A percentile compares a stretch with the other conserved stretches of the same genome.
Conservation (phyloP, 2,329 filamentous ascomycete species). For the Phyllosticta citriasiana region DNA sequence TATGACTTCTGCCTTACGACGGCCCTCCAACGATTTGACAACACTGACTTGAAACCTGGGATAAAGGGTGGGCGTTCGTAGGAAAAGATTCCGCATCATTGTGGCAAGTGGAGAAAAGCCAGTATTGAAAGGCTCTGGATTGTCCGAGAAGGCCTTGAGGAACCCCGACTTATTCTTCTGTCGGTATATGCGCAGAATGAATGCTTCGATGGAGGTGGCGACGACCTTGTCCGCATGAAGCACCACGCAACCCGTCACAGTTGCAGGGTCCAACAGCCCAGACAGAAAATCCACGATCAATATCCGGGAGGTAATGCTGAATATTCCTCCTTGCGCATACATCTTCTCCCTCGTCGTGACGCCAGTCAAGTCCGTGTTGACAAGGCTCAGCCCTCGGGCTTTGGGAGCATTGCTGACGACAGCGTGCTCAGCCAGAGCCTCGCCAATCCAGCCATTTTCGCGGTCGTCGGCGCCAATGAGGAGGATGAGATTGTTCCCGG, state of each 20-base stretch:
- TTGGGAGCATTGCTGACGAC: conserved; percentile 75
- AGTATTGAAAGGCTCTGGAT: conserved; percentile 77
- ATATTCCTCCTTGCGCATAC: conserved; percentile 80
- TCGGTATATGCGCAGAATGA: conserved; percentile 85
- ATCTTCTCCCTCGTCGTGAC: conserved; percentile 83
- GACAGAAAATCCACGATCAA: conserved; percentile 88
- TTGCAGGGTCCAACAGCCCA: conserved; percentile 68
- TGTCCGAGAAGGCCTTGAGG: conserved; percentile 91
- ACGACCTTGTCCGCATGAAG: conserved; percentile 80
- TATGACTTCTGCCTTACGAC: conserved; percentile 90
- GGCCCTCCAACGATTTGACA: conserved; percentile 79
- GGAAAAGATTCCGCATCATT: conserved; percentile 87
- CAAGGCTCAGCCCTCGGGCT: conserved; percentile 75
- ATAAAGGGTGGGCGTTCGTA: conserved; percentile 82
- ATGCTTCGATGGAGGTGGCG: conserved; percentile 84
- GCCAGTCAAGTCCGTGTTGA: conserved; percentile 90
- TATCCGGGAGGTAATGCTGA: conserved; percentile 93
- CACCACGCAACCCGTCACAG: conserved; percentile 75
- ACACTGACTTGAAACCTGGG: conserved; percentile 89
- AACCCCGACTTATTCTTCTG: conserved; percentile 93
- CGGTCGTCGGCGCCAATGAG: conserved; percentile 82
- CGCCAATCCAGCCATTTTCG: conserved; percentile 95
- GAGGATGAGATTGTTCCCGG: conserved; percentile 84
- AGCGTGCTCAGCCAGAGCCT: conserved; percentile 90
- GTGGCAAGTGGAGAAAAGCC: conserved; percentile 81